Evolutionary conservation across 2,329 filamentous ascomycete species (phyloP).

Genomic region (Alternaria sp.): DNA sequence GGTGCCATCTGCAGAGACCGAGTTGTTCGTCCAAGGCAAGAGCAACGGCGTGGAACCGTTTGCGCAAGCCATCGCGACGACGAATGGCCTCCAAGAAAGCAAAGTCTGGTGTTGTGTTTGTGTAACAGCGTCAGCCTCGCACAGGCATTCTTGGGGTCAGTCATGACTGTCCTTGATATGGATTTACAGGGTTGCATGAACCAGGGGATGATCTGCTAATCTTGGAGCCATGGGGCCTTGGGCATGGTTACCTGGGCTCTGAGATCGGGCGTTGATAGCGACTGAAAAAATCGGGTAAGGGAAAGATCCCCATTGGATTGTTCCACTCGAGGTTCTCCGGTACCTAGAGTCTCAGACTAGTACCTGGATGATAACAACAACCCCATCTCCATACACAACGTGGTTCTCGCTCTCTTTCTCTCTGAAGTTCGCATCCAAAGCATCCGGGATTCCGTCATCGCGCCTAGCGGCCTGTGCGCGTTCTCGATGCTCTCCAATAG

Average conservation of each 20-base stretch:
- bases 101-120: constrained; percentile 1
- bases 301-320: constrained; percentile 8
- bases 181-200: constrained; percentile 12
- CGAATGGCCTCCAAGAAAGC: neutral
- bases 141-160: neutral
- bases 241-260: constrained; percentile 18
- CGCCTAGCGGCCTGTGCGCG: neutral
- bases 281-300: constrained; percentile 1
- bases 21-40: constrained; percentile 28
- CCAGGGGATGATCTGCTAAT: constrained; percentile 14
- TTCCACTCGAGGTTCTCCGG: neutral
- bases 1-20: constrained; percentile 20
- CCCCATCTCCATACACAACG: neutral
- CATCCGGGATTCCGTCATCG: neutral
- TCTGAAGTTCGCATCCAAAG: neutral
- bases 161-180: constrained; percentile 11
- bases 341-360: constrained; percentile 9
- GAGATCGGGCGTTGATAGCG: constrained; percentile 15
- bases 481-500: neutral
- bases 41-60: constrained; percentile 28
- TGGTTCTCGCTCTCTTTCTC: neutral
- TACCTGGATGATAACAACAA: neutral
- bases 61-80: constrained; percentile 23
- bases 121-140: neutral
- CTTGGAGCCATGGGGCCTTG: neutral